phyloP scores from a whole-genome alignment of 257 asterid species.

The Pogostemon cablin region DNA sequence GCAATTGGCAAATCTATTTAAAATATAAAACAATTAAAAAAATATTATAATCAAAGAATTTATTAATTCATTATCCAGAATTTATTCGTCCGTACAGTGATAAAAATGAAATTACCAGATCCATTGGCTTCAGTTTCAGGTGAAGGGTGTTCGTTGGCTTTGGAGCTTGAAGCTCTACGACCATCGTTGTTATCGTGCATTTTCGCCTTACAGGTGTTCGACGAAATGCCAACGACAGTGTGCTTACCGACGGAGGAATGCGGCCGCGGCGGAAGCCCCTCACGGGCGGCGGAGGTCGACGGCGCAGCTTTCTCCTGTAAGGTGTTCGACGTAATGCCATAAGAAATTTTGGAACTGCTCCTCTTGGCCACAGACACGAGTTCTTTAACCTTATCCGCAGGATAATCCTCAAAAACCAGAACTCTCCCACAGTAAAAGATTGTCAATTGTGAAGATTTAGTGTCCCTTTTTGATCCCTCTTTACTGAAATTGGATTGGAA shows the following conservation, averaged over 20 bases:
- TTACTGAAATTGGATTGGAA: slow-evolving; percentile 42
- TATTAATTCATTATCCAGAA: too few species aligned
- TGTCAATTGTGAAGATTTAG: slow-evolving; percentile 57
- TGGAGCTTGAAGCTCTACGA: slow-evolving; percentile 36
- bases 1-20: slow-evolving; percentile 81
- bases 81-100: neutral
- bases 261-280: slow-evolving; percentile 43
- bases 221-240: slow-evolving; percentile 37
- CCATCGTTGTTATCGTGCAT: neutral
- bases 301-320: slow-evolving; percentile 27
- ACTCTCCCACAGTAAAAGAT: slow-evolving; percentile 69
- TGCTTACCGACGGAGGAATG: slow-evolving; percentile 30
- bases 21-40: neutral
- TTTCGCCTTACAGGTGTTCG: slow-evolving; percentile 35
- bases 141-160: slow-evolving; percentile 20
- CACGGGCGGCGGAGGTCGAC: slow-evolving; percentile 19
- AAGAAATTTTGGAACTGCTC: slow-evolving; percentile 43
- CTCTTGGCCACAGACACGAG: slow-evolving; percentile 56
- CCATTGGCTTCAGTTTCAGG: slow-evolving; percentile 43
- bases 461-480: slow-evolving; percentile 39
- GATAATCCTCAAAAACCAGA: slow-evolving; percentile 62
- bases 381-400: slow-evolving; percentile 58
- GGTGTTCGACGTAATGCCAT: slow-evolving; percentile 41
- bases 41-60: neutral
- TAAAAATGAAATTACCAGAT: slow-evolving; percentile 42